phyloP scores from a whole-genome alignment of 2,329 filamentous ascomycete species.

The Botrytis tulipae region DNA sequence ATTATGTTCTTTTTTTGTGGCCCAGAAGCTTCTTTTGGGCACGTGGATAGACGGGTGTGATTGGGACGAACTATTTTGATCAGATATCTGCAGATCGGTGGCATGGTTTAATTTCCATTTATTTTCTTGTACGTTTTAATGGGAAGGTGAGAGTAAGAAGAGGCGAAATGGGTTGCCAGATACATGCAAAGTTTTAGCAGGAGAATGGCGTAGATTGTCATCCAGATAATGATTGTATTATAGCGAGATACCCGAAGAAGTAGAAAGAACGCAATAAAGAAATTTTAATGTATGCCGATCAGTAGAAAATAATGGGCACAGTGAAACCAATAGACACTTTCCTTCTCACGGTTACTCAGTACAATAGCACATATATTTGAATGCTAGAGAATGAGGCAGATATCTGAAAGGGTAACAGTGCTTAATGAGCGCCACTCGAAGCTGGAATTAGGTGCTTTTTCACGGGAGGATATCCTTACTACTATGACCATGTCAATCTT shows the following conservation, averaged over 20 bases:
- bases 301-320: neutral
- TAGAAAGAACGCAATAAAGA: neutral
- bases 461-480: too few relatives aligned
- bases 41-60: neutral
- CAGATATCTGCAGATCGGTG: too few relatives aligned
- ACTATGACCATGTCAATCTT: too few relatives aligned
- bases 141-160: neutral
- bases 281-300: neutral
- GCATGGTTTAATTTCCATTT: neutral
- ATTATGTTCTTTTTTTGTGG: neutral
- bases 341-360: neutral
- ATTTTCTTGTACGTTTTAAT: neutral
- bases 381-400: neutral
- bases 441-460: too few relatives aligned
- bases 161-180: neutral
- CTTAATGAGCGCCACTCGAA: neutral
- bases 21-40: neutral
- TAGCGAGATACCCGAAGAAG: neutral
- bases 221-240: neutral
- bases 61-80: neutral
- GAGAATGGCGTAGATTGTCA: neutral
- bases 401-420: neutral
- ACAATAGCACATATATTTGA: neutral
- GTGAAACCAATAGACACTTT: neutral
- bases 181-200: neutral